These are phyloP conservation scores for Rutstroemia sp. DNA, from an alignment of 2,329 filamentous ascomycete species.

Conservation along the genomic window DNA sequence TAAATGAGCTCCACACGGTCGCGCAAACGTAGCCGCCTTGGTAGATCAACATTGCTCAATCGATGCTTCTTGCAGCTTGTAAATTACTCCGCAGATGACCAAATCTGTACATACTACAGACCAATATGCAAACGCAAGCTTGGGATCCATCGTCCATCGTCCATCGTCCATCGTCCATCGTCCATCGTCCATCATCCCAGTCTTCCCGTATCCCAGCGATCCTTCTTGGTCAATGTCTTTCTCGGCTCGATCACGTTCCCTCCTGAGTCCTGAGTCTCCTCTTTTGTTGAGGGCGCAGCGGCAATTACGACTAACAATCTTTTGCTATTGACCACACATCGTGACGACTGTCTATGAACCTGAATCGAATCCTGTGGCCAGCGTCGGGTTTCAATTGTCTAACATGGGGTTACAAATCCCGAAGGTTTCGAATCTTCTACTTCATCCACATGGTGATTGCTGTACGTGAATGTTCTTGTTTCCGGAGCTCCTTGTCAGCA, in stretches of 20 bases:
- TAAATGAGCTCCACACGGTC: conserved; percentile 1
- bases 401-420: not conserved
- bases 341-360: not conserved
- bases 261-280: not conserved
- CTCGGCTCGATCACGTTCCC: not conserved
- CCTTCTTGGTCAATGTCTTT: too few species aligned
- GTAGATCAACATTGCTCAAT: not conserved
- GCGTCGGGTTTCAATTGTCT: not conserved
- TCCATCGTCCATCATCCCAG: not conserved
- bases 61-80: not conserved
- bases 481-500: not conserved
- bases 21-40: not conserved
- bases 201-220: not conserved
- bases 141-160: not conserved
- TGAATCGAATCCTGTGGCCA: not conserved
- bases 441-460: not conserved
- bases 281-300: conserved; percentile 6
- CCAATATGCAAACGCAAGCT: not conserved
- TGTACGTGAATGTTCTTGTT: not conserved
- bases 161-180: not conserved
- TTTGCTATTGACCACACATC: not conserved
- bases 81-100: not conserved
- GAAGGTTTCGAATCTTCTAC: not conserved
- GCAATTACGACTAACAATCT: not conserved
- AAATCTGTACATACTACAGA: not conserved